A percentile compares a stretch with the other conserved stretches of the same genome.
Conservation (phyloP, 1,284 basidiomycete genomes). For the Bondarzewia mesenterica region DNA sequence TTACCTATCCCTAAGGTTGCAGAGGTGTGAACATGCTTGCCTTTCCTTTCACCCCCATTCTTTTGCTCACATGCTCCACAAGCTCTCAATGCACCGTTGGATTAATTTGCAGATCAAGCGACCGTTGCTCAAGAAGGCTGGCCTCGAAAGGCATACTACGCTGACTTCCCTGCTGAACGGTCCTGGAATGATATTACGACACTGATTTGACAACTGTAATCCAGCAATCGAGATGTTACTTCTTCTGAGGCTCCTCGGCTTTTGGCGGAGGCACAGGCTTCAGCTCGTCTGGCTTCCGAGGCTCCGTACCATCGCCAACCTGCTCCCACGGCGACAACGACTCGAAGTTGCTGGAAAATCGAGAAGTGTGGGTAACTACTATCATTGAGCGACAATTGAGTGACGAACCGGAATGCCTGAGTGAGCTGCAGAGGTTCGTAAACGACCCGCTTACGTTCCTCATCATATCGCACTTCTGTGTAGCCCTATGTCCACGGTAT, state of each 20-base stretch:
- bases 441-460: slow-evolving; percentile 97
- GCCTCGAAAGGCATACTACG: too few species aligned
- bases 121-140: too few species aligned
- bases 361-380: slow-evolving; percentile 1
- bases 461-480: slow-evolving; percentile 96
- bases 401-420: slow-evolving; percentile 89
- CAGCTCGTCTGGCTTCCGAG: slow-evolving; percentile 61
- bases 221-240: slow-evolving; percentile 24
- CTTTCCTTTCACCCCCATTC: too few species aligned
- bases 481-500: slow-evolving; percentile 65
- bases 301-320: slow-evolving; percentile 77
- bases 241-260: slow-evolving; percentile 57
- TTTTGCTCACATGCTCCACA: too few species aligned
- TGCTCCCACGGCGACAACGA: slow-evolving; percentile 96
- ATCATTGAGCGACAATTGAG: not conserved
- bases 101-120: too few species aligned
- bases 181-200: not conserved
- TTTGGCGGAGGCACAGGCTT: slow-evolving; percentile 63
- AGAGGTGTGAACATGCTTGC: too few species aligned
- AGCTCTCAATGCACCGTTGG: too few species aligned
- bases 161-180: too few species aligned
- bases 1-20: too few species aligned
- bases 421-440: slow-evolving; percentile 97
- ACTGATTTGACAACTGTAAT: not conserved
- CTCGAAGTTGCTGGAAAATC: slow-evolving; percentile 71